Base-by-base conservation (phyloP, 768 basidiomycete species). In the Pisolithus tinctorius region DNA sequence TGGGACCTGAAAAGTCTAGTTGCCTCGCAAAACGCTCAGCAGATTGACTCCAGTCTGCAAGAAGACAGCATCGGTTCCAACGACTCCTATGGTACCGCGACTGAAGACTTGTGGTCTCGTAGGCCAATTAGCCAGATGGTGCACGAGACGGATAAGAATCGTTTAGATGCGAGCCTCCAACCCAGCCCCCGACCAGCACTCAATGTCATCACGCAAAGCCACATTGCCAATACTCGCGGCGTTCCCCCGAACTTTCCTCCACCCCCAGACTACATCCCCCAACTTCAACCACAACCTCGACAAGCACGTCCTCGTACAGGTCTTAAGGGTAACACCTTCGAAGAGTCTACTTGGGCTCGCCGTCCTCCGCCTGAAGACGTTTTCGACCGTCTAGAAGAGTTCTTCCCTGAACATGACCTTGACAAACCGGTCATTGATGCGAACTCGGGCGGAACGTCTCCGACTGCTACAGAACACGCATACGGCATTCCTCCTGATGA, bases 381-480 rank as follows among this genome's bases (percentile, higher is more conserved):
- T 41, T 92, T 93, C 63, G 88, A 97, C 40, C 83, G 88, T 50
- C 77, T 99, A 7, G 91, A 97, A 59, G 84, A 87, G 54, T 97
- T 91, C 74, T 99, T 99, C 77, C 94, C 95, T 1, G 85, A 88
- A 57, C 90, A 96, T 63, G 93, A 97, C 62, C 81, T 98, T 45
- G 96, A 98, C 67, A 88, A 93, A 63, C 93, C 94, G 2, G 86
- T 98, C 56, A 88, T 97, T 49, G 95, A 98, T 59, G 83, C 86
- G 30, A 78, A 76, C 38, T 87, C 84, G 4, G 86, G 89, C 9
- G 86, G 86, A 39, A 83, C 85, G 4, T 89, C 88, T 3, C 88
- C 91, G 1, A 87, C 84, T 2, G 66, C 78, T 23, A 72, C 72
- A 8, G 88, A 89, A 25, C 58, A 63, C 29, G 72, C 76, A 9